Conservation (phyloP, 2,329 filamentous ascomycete genomes). For the Stachybotrys chartarum region DNA sequence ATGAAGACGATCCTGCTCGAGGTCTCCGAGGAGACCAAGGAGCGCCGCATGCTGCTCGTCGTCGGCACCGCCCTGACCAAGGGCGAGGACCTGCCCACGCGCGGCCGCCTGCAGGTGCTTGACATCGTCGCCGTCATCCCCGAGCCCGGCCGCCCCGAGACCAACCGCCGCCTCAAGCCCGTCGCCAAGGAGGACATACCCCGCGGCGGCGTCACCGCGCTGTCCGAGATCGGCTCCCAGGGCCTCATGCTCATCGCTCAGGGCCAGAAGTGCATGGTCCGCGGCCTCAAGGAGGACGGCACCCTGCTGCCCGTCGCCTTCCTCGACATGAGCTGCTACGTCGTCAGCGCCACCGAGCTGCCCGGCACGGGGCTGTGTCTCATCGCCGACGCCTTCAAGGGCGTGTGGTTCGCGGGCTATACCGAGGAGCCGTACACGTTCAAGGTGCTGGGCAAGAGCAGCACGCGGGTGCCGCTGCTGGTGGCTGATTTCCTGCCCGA, state of each 20-base stretch:
- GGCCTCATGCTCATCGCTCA: conserved; percentile 86
- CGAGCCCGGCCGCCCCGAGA: conserved; percentile 78
- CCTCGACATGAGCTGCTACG: conserved; percentile 94
- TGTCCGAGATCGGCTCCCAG: conserved; percentile 79
- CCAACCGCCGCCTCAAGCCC: conserved; percentile 76
- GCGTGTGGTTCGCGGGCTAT: conserved; percentile 93
- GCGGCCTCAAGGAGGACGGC: conserved; percentile 91
- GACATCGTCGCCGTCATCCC: conserved; percentile 90
- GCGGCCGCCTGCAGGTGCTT: conserved; percentile 82
- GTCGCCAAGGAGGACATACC: conserved; percentile 83
- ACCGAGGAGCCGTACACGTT: conserved; percentile 96
- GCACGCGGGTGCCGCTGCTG: conserved; percentile 69
- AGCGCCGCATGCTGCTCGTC: conserved; percentile 72
- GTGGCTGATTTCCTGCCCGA: conserved; percentile 84
- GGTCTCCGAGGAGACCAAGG: conserved; percentile 83
- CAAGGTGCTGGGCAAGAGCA: conserved; percentile 84
- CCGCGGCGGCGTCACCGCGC: conserved; percentile 83
- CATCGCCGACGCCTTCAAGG: conserved; percentile 86
- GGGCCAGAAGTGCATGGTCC: conserved; percentile 95
- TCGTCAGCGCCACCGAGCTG: conserved; percentile 77
- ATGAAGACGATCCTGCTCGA: conserved; percentile 81
- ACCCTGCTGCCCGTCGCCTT: conserved; percentile 90
- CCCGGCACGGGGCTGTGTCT: conserved; percentile 78
- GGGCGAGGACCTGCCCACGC: conserved; percentile 83
- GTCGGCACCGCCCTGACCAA: conserved; percentile 81